phyloP scores from a whole-genome alignment of 2,329 filamentous ascomycete genomes.

The Mariannaea elegans region DNA sequence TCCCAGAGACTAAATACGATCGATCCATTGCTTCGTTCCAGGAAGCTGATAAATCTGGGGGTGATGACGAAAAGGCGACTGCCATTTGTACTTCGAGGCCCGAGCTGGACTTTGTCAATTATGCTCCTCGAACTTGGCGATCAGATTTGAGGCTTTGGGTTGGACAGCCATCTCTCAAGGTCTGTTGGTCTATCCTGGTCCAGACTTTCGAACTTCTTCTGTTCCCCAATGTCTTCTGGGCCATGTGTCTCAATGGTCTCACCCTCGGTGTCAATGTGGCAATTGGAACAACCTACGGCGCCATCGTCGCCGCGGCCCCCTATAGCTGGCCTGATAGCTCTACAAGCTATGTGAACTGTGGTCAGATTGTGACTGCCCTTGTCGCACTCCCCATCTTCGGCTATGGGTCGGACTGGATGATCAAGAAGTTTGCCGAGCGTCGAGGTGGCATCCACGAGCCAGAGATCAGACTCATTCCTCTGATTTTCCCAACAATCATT shows the following conservation, averaged over 20 bases:
- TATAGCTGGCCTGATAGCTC: constrained; percentile 34
- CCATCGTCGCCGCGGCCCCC: constrained; percentile 27
- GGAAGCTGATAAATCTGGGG: neutral
- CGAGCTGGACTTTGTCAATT: constrained; percentile 32
- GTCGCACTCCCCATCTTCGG: constrained; percentile 31
- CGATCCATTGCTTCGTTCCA: constrained; percentile 7
- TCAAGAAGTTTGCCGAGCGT: constrained; percentile 31
- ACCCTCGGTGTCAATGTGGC: constrained; percentile 35
- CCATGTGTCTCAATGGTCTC: constrained; percentile 31
- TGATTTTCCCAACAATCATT: constrained; percentile 30
- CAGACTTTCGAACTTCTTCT: constrained; percentile 34
- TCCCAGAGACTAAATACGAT: constrained; percentile 19
- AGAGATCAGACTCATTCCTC: constrained; percentile 30
- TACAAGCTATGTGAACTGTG: constrained; percentile 32
- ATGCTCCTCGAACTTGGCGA: constrained; percentile 28
- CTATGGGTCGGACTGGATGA: constrained; percentile 31
- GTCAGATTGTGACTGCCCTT: constrained; percentile 31
- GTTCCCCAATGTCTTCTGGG: constrained; percentile 36
- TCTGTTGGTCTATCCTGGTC: constrained; percentile 4
- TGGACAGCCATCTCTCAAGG: constrained; percentile 11
- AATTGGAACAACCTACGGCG: constrained; percentile 33
- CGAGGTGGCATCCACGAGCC: constrained; percentile 33
- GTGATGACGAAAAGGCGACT: neutral
- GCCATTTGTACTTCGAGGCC: constrained; percentile 27
- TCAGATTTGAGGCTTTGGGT: constrained; percentile 34